Conservation (phyloP, 306 rosid species). For the Fragaria ananassa region DNA sequence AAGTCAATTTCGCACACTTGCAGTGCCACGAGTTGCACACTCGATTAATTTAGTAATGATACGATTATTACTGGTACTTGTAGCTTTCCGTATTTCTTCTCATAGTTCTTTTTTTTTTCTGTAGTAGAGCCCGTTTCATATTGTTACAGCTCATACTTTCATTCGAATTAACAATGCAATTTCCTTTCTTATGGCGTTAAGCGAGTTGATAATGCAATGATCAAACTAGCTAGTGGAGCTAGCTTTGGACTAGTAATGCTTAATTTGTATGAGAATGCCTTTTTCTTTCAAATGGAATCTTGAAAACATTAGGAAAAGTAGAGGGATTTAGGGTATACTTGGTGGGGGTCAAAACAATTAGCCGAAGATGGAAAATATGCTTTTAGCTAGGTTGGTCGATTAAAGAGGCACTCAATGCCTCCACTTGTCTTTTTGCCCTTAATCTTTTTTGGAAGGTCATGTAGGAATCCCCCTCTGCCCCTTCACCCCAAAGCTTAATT, state of each 20-base stretch:
- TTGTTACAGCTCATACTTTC: not conserved
- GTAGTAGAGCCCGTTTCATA: not conserved
- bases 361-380: slow-evolving; percentile 39
- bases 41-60: not conserved
- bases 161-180: not conserved
- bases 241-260: slow-evolving; percentile 5
- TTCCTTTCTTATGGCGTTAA: not conserved
- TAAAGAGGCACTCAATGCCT: slow-evolving; percentile 23
- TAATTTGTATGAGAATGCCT: slow-evolving; percentile 13
- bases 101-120: too few relatives aligned
- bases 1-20: not conserved
- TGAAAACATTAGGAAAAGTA: slow-evolving; percentile 5
- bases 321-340: slow-evolving; percentile 12
- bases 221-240: slow-evolving; percentile 38
- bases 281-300: slow-evolving; percentile 38
- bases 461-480: not conserved
- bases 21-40: not conserved
- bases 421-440: slow-evolving; percentile 23
- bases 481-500: not conserved
- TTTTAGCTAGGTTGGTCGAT: slow-evolving; percentile 24
- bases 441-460: slow-evolving; percentile 19
- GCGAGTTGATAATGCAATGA: slow-evolving; percentile 32
- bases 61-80: not conserved
- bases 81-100: not conserved
- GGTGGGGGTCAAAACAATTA: slow-evolving; percentile 29